Percentiles rank a stretch among this genome's conserved stretches.
These are phyloP conservation scores for Oropetium thomaeum DNA, from an alignment of 176 grass and related monocot genomes.

Conservation along the genomic window DNA sequence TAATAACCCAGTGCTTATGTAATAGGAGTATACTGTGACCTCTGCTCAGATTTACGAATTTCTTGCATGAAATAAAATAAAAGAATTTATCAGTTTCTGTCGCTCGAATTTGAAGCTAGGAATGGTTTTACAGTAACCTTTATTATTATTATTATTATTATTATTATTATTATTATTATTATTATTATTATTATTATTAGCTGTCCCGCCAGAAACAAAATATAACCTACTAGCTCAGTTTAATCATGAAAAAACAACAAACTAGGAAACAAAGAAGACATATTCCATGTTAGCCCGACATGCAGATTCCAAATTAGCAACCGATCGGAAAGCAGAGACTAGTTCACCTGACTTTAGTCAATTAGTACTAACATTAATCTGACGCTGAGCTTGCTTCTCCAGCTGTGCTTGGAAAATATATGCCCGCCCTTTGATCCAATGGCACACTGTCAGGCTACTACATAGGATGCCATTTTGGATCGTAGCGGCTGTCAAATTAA, in stretches of 20 bases:
- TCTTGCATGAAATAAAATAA: too few species aligned
- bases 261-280: background rate
- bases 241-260: too few species aligned
- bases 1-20: background rate
- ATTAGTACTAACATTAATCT: background rate
- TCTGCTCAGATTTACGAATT: too few species aligned
- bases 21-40: background rate
- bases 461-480: slow-evolving; percentile 53
- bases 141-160: too few species aligned
- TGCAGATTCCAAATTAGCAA: background rate
- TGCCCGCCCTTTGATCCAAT: slow-evolving; percentile 31
- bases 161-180: too few species aligned
- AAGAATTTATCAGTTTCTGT: too few species aligned
- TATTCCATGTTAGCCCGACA: background rate
- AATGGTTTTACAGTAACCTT: background rate
- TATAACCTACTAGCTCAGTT: background rate
- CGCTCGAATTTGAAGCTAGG: too few species aligned
- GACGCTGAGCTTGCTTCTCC: background rate
- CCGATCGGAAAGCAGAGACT: background rate
- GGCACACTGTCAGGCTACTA: slow-evolving; percentile 1
- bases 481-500: slow-evolving; percentile 21
- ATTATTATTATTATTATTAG: too few species aligned
- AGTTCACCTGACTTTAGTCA: slow-evolving; percentile 10
- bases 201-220: background rate
- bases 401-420: background rate